Evolutionary conservation across 2,329 filamentous ascomycete genomes (phyloP).

Genomic region (Phialemoniopsis sp.): DNA sequence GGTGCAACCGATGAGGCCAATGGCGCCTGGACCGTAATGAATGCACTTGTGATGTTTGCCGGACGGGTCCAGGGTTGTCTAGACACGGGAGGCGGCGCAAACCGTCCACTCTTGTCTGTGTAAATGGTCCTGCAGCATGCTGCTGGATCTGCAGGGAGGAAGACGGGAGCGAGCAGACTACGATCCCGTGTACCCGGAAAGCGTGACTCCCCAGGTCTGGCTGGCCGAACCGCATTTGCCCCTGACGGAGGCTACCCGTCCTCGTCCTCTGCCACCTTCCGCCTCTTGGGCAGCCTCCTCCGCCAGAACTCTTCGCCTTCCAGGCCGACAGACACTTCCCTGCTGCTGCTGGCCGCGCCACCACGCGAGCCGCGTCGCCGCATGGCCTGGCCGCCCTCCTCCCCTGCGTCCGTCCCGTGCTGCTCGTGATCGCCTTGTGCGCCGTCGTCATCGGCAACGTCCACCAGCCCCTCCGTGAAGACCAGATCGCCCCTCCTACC

Average conservation of each 20-base stretch:
- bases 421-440: not conserved
- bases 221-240: too few relatives aligned
- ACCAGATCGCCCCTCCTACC: constrained; percentile 66
- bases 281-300: constrained; percentile 22
- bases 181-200: too few relatives aligned
- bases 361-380: not conserved
- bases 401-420: constrained; percentile 2
- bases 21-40: too few relatives aligned
- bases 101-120: too few relatives aligned
- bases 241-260: not conserved
- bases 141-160: too few relatives aligned
- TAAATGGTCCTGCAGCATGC: too few relatives aligned
- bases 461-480: constrained; percentile 57
- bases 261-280: constrained; percentile 16
- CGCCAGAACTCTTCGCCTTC: constrained; percentile 12
- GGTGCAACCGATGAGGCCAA: too few relatives aligned
- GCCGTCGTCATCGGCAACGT: constrained; percentile 1
- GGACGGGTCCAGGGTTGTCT: too few relatives aligned
- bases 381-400: not conserved
- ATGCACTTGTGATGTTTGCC: too few relatives aligned
- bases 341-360: not conserved
- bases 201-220: not conserved
- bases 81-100: too few relatives aligned
- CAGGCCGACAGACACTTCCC: constrained; percentile 4
- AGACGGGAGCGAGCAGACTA: too few relatives aligned